phyloP scores from a whole-genome alignment of 108 stramenopile species.

The Mediolabrus comicus region DNA sequence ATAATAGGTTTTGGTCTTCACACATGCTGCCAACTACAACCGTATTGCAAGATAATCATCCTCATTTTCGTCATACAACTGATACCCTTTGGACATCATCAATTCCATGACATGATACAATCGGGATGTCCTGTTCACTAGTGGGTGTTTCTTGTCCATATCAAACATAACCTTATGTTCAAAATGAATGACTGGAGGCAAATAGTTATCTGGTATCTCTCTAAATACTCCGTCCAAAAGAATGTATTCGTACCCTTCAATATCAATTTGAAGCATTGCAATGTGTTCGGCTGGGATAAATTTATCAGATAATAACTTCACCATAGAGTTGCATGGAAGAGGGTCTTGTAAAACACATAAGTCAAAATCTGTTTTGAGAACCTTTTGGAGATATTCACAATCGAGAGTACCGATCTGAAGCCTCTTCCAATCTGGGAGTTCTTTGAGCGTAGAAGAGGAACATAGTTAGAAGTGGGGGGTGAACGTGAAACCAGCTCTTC shows the following conservation, averaged over 20 bases:
- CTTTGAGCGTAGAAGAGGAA: background rate
- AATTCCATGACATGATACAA: background rate
- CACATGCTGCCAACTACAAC: no score
- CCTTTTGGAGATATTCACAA: background rate
- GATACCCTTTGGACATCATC: background rate
- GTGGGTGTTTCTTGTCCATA: background rate
- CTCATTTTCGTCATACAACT: background rate
- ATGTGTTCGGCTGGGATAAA: background rate
- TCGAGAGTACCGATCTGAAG: slow-evolving; percentile 1
- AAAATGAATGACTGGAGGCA: slow-evolving; percentile 9
- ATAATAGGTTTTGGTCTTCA: no score
- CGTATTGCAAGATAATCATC: background rate
- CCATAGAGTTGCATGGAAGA: background rate
- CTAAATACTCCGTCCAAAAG: background rate
- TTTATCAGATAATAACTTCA: background rate
- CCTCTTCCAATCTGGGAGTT: background rate
- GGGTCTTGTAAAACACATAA: background rate
- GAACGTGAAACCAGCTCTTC: no score
- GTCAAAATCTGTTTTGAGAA: background rate
- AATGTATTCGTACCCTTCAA: background rate
- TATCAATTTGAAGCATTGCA: background rate
- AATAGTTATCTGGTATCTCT: background rate
- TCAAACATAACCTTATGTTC: background rate
- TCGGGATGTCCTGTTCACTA: background rate
- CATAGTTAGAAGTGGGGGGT: no score